Evolutionary conservation across 129 eudicot species (phyloP).

Genomic region (Smallanthus sonchifolius): DNA sequence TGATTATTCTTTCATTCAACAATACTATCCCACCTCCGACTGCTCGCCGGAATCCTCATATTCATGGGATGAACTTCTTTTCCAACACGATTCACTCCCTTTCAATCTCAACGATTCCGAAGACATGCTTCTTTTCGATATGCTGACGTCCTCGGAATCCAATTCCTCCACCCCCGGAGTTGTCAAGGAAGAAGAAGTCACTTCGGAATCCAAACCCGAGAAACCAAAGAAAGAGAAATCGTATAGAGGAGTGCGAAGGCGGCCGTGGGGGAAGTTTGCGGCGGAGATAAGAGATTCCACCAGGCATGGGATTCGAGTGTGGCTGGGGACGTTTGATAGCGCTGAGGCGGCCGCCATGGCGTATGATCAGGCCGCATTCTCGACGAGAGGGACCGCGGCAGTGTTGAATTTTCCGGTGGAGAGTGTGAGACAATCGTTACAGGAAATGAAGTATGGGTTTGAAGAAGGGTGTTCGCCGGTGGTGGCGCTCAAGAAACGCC

Average conservation of each 20-base stretch:
- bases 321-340: conserved; percentile 81
- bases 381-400: conserved; percentile 64
- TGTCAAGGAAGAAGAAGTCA: conserved; percentile 35
- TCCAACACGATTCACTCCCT: conserved; percentile 41
- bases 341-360: conserved; percentile 86
- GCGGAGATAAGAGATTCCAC: conserved; percentile 87
- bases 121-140: conserved; percentile 59
- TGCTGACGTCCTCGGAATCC: conserved; percentile 43
- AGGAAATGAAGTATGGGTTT: conserved; percentile 43
- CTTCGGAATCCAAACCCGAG: conserved; percentile 11
- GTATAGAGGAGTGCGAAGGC: conserved; percentile 72
- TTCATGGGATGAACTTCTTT: conserved; percentile 44
- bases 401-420: conserved; percentile 77
- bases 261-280: conserved; percentile 93
- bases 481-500: conserved; percentile 62
- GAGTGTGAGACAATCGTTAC: conserved; percentile 55
- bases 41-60: conserved; percentile 25
- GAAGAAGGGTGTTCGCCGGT: conserved; percentile 82
- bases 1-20: conserved; percentile 21
- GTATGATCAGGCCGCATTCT: conserved; percentile 78
- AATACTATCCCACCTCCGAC: conserved; percentile 7
- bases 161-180: conserved; percentile 12
- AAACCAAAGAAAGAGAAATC: conserved; percentile 28
- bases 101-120: conserved; percentile 61
- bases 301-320: conserved; percentile 60